Evolutionary conservation across 371 early-diverging fungal species (phyloP).

Genomic region (Haplosporangium sp.): DNA sequence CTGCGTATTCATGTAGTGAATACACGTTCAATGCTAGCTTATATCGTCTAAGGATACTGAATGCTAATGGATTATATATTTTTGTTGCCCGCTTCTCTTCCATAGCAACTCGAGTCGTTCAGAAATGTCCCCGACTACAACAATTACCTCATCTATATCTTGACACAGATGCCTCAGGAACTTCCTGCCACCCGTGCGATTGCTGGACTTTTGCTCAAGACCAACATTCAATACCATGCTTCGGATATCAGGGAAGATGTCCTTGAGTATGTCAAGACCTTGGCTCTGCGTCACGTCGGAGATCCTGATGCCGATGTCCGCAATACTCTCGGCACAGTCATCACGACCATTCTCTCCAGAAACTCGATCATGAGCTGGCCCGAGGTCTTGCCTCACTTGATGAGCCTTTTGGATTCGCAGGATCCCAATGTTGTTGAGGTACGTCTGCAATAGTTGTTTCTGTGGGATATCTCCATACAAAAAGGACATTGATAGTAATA

Average conservation of each 20-base stretch:
- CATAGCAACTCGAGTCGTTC: constrained; percentile 86
- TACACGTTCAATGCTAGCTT: background rate
- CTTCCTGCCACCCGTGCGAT: constrained; percentile 77
- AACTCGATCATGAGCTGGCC: constrained; percentile 84
- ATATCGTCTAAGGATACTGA: no score
- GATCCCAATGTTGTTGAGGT: constrained; percentile 83
- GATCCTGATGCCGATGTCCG: constrained; percentile 77
- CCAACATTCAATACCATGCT: constrained; percentile 78
- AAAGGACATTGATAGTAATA: background rate
- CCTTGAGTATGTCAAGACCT: constrained; percentile 79
- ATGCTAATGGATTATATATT: background rate
- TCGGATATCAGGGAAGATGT: constrained; percentile 70
- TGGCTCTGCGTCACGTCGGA: constrained; percentile 77
- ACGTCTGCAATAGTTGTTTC: constrained; percentile 15
- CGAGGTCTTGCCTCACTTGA: constrained; percentile 79
- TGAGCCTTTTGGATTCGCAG: constrained; percentile 77
- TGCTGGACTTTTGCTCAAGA: constrained; percentile 92
- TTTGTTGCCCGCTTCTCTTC: constrained; percentile 6
- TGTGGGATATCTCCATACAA: no score
- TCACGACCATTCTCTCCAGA: constrained; percentile 83
- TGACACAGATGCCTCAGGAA: constrained; percentile 79
- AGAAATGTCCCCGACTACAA: constrained; percentile 89
- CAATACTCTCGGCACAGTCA: constrained; percentile 83
- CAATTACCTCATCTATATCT: constrained; percentile 88
- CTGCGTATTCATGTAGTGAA: background rate